A percentile compares a stretch with the other conserved stretches of the same genome.
phyloP scores from a whole-genome alignment of 257 asterid genomes.

The Ilex asprella region DNA sequence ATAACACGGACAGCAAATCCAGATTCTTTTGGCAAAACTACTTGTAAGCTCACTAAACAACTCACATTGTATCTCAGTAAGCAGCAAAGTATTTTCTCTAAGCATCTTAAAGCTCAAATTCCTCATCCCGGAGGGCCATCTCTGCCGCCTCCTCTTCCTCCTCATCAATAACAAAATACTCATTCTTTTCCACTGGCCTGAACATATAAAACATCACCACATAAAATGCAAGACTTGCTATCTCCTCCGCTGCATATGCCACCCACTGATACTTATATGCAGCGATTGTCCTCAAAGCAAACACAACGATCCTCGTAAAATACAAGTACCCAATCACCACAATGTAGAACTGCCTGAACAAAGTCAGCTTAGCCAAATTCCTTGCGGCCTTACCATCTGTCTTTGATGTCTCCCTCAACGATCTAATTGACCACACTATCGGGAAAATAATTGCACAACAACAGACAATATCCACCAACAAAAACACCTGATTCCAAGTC shows the following conservation, averaged over 20 bases:
- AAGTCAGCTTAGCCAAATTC: constrained; percentile 77
- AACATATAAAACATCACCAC: constrained; percentile 85
- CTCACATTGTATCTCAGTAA: too few relatives aligned
- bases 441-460: constrained; percentile 83
- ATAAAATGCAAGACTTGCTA: constrained; percentile 81
- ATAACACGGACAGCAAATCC: too few relatives aligned
- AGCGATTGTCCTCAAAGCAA: constrained; percentile 79
- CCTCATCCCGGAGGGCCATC: constrained; percentile 60
- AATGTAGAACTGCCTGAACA: constrained; percentile 93
- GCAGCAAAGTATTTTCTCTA: too few relatives aligned
- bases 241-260: constrained; percentile 86
- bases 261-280: constrained; percentile 97
- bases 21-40: too few relatives aligned
- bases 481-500: constrained; percentile 88
- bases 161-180: constrained; percentile 82
- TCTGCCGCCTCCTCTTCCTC: constrained; percentile 96
- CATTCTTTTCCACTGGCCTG: constrained; percentile 87
- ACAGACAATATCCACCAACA: constrained; percentile 86
- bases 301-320: constrained; percentile 94
- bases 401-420: constrained; percentile 93
- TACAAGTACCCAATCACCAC: constrained; percentile 92
- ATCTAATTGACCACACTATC: constrained; percentile 46
- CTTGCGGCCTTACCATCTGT: constrained; percentile 98
- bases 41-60: too few relatives aligned
- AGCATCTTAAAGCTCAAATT: too few relatives aligned